These are phyloP conservation scores for Lipomyces orientalis DNA, from an alignment of 805 yeast species.

Conservation along the genomic window DNA sequence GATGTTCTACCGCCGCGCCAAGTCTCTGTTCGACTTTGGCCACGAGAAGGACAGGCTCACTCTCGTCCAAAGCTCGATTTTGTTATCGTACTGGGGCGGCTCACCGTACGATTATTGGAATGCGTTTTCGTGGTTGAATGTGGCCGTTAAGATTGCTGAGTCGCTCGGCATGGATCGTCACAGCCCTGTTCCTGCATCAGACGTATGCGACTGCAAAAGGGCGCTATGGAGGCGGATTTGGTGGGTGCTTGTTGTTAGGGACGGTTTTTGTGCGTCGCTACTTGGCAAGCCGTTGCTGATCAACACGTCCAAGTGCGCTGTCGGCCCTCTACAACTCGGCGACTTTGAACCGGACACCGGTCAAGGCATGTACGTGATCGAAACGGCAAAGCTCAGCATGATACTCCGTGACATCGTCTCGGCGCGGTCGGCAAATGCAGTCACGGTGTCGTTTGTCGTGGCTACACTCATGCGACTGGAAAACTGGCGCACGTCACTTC, in stretches of 20 bases:
- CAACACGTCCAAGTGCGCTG: neutral
- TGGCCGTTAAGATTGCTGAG: constrained; percentile 14
- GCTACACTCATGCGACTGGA: neutral
- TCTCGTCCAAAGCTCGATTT: constrained; percentile 9
- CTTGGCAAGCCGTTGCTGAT: constrained; percentile 16
- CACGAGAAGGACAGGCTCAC: constrained; percentile 9
- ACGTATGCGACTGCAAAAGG: neutral
- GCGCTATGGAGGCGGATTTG: constrained; percentile 1
- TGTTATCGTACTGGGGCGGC: constrained; percentile 22
- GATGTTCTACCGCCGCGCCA: constrained; percentile 18
- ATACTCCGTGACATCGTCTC: constrained; percentile 5
- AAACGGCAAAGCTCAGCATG: constrained; percentile 4
- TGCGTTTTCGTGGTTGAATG: constrained; percentile 14
- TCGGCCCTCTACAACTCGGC: neutral
- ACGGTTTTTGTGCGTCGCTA: constrained; percentile 14
- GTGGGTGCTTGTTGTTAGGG: constrained; percentile 19
- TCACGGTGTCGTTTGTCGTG: neutral
- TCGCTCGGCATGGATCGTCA: neutral
- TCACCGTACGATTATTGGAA: constrained; percentile 10
- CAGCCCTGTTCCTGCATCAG: neutral
- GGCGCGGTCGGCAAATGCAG: neutral
- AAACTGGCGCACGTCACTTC: neutral
- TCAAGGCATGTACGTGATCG: constrained; percentile 1
- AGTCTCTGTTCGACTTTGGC: constrained; percentile 10
- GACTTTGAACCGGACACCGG: constrained; percentile 14